phyloP scores from a whole-genome alignment of 78 protist genomes.

The Acrasis kona region DNA sequence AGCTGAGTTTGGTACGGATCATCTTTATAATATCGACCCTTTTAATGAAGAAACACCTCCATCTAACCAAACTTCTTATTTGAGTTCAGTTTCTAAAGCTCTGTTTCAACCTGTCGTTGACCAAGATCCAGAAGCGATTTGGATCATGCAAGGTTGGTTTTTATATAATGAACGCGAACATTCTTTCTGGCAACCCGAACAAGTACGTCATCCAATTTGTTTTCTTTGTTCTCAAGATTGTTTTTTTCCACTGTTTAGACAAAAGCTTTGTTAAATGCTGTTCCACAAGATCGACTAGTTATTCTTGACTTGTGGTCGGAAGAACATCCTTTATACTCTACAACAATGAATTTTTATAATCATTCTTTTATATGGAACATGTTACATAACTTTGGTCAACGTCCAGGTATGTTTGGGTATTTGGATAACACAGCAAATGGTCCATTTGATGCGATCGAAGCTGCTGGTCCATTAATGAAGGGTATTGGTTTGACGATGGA shows the following conservation, averaged over 20 bases:
- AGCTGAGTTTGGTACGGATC: conserved; percentile 57
- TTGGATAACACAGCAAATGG: conserved; percentile 32
- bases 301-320: conserved; percentile 67
- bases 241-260: no score
- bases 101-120: conserved; percentile 18
- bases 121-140: conserved; percentile 68
- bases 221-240: conserved; percentile 37
- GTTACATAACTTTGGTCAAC: conserved; percentile 72
- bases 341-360: conserved; percentile 41
- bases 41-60: conserved; percentile 69
- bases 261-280: conserved; percentile 62
- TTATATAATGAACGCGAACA: no score
- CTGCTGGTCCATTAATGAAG: conserved; percentile 17
- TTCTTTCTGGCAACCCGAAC: no score
- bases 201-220: conserved; percentile 13
- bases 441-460: not conserved
- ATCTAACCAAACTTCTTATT: conserved; percentile 5
- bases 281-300: conserved; percentile 39
- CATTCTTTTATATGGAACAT: conserved; percentile 60
- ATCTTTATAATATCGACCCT: conserved; percentile 62
- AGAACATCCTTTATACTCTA: conserved; percentile 43
- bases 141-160: conserved; percentile 80
- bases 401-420: conserved; percentile 52
- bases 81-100: conserved; percentile 2
- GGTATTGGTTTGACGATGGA: conserved; percentile 70